These are phyloP conservation scores for Corynascus novoguineensis DNA, from an alignment of 495 filamentous ascomycete species.

Conservation along the genomic window DNA sequence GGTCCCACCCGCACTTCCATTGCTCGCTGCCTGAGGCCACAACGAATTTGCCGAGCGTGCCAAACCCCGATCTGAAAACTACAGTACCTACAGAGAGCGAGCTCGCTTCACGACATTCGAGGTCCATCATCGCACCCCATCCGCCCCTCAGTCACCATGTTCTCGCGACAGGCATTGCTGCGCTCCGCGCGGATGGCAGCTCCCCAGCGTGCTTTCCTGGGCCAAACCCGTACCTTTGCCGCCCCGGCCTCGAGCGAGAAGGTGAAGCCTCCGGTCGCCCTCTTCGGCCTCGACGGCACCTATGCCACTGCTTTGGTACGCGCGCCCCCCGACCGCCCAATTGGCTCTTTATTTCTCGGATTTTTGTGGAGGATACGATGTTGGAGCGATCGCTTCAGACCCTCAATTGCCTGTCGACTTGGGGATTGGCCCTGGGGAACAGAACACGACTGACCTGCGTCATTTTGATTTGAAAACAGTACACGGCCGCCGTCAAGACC, in stretches of 20 bases:
- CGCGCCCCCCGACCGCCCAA: constrained; percentile 22
- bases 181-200: constrained; percentile 53
- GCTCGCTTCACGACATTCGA: constrained; percentile 34
- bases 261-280: constrained; percentile 76
- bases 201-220: constrained; percentile 41
- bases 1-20: constrained; percentile 15
- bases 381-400: neutral
- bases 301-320: constrained; percentile 97
- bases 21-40: constrained; percentile 30
- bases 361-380: neutral
- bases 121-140: constrained; percentile 28
- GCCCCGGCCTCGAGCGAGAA: constrained; percentile 54
- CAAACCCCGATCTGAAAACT: constrained; percentile 35
- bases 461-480: constrained; percentile 52
- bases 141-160: constrained; percentile 49
- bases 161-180: constrained; percentile 56
- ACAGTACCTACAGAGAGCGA: constrained; percentile 9
- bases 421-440: neutral
- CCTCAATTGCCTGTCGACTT: neutral
- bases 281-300: constrained; percentile 95
- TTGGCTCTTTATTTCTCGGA: constrained; percentile 2
- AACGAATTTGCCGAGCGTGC: constrained; percentile 30
- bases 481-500: constrained; percentile 88
- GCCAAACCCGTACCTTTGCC: constrained; percentile 65
- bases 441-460: constrained; percentile 25